Evolutionary conservation across 768 basidiomycete species (phyloP), one percentile per base, ranked within the genome.

Genomic region (Tricholoma furcatifolium): DNA sequence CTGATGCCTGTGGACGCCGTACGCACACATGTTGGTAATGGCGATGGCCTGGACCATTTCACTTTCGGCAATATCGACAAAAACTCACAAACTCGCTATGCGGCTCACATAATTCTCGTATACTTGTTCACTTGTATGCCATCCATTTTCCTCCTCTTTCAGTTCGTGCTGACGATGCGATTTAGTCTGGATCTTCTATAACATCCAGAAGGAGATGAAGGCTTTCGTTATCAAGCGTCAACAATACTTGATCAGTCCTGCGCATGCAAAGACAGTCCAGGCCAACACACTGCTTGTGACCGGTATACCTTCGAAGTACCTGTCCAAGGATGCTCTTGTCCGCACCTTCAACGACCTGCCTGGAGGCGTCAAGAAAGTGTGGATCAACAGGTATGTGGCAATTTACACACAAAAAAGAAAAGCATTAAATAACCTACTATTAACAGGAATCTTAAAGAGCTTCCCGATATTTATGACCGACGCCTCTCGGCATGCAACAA

Each of bases 211-310:
- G 8, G 95, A 98, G 65, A 91, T 97, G 88, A 62, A 65, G 2
- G 80, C 90, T 56, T 98, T 92, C 66, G 71, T 97, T 51, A 75
- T 75, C 38, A 78, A 84, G 14, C 88, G 96, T 27, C 96, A 98
- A 64, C 76, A 83, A 41, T 84, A 90, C 70, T 84, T 98, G 32
- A 82, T 94, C 59, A 80, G 83, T 56, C 82, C 82, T 2, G 73
- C 68, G 6, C 91, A 97, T 61, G 80, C 91, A 0, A 78, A 79
- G 38, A 82, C 88, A 7, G 83, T 93, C 0, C 93, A 94, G 68
- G 93, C 96, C 6, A 90, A 85, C 59, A 95, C 96, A 3, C 78
- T 98, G 18, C 84, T 98, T 40, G 77, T 98, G 55, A 94, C 93
- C 4, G 94, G 94, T 39, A 87, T 98, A 5, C 93, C 94, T 6